phyloP scores from a whole-genome alignment of 768 basidiomycete species.

The Leccinum incarnatum region DNA sequence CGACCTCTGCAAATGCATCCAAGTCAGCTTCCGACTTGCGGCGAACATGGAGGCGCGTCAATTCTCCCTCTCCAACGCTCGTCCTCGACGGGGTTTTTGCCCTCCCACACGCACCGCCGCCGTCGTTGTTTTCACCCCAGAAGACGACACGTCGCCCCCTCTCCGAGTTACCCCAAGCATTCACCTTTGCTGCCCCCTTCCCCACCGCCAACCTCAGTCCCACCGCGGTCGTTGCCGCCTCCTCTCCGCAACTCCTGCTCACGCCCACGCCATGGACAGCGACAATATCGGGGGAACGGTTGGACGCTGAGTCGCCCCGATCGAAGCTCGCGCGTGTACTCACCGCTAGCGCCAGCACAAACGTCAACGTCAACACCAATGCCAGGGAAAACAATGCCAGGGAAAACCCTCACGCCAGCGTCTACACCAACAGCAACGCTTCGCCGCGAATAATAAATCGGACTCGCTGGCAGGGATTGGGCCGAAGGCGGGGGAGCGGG shows the following conservation, averaged over 20 bases:
- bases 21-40: background rate
- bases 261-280: background rate
- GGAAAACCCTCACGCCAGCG: background rate
- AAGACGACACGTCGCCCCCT: background rate
- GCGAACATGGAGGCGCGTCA: background rate
- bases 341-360: background rate
- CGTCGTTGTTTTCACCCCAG: background rate
- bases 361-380: background rate
- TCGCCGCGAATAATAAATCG: background rate
- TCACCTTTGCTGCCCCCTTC: background rate
- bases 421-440: background rate
- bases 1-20: background rate
- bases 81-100: slow-evolving; percentile 24
- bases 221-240: too few relatives aligned
- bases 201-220: background rate
- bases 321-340: slow-evolving; percentile 23
- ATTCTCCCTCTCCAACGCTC: slow-evolving; percentile 16
- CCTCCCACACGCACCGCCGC: background rate
- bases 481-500: background rate
- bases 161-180: background rate
- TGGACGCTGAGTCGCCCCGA: slow-evolving; percentile 13
- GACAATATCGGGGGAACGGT: background rate
- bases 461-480: background rate
- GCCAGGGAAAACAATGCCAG: too few relatives aligned
- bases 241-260: background rate